Evolutionary conservation across 2,329 filamentous ascomycete genomes (phyloP).

Genomic region (Elsinoe ampelina): DNA sequence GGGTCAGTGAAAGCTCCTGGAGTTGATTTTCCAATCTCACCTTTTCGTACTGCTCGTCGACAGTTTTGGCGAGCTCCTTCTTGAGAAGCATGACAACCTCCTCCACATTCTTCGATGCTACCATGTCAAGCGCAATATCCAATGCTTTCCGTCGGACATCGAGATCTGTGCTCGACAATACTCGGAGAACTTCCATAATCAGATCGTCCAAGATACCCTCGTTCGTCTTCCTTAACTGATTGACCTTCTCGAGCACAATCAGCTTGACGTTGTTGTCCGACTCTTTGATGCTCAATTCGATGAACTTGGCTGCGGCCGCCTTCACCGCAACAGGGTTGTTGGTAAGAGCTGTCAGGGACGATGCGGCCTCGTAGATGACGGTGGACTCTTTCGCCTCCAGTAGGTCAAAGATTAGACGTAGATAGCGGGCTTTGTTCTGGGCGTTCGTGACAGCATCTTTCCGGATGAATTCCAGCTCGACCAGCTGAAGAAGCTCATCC

Average conservation of each 20-base stretch:
- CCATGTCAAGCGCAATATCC: constrained; percentile 87
- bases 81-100: constrained; percentile 93
- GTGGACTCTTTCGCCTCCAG: constrained; percentile 88
- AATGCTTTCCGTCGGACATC: constrained; percentile 91
- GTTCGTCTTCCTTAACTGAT: constrained; percentile 76
- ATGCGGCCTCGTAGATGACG: constrained; percentile 94
- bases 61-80: constrained; percentile 94
- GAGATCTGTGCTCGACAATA: constrained; percentile 89
- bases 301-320: constrained; percentile 89
- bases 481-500: constrained; percentile 85
- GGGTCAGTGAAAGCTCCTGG: constrained; percentile 12
- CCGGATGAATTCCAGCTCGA: constrained; percentile 92
- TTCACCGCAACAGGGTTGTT: constrained; percentile 97
- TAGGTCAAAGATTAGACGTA: constrained; percentile 91
- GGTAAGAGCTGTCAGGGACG: constrained; percentile 84
- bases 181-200: constrained; percentile 92
- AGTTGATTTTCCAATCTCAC: constrained; percentile 23
- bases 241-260: constrained; percentile 90
- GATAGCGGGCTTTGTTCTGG: constrained; percentile 89
- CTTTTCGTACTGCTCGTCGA: constrained; percentile 98
- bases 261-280: constrained; percentile 99
- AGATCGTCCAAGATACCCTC: constrained; percentile 87
- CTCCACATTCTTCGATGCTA: constrained; percentile 97
- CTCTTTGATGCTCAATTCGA: constrained; percentile 94
- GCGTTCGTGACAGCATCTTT: constrained; percentile 94